Evolutionary conservation across 2,329 filamentous ascomycete species (phyloP).

Genomic region (Penicillium hordei): DNA sequence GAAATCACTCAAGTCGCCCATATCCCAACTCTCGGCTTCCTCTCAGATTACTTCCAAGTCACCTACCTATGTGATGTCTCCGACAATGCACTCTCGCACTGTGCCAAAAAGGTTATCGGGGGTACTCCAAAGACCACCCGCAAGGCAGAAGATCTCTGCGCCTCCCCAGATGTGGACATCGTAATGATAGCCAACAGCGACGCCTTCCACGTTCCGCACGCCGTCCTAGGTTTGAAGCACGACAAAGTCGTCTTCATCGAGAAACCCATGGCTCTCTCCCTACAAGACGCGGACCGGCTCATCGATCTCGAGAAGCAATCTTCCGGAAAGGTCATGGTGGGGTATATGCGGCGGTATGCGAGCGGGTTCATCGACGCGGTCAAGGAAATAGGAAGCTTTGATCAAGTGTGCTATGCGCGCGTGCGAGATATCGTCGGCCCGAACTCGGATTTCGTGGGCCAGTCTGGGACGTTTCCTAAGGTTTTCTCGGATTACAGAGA

Average conservation of each 20-base stretch:
- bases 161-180: conserved; percentile 48
- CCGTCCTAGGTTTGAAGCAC: conserved; percentile 50
- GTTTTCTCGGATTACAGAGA: conserved; percentile 45
- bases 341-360: conserved; percentile 61
- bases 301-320: conserved; percentile 50
- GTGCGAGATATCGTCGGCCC: conserved; percentile 54
- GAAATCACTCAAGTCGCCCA: conserved; percentile 54
- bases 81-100: conserved; percentile 41
- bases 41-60: conserved; percentile 47
- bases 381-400: conserved; percentile 52
- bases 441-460: conserved; percentile 43
- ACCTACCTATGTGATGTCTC: conserved; percentile 57
- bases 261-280: conserved; percentile 55
- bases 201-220: conserved; percentile 52
- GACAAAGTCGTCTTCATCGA: conserved; percentile 59
- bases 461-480: conserved; percentile 35
- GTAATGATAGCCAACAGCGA: conserved; percentile 53
- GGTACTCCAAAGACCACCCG: conserved; percentile 32
- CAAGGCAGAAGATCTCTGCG: conserved; percentile 46
- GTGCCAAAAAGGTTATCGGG: conserved; percentile 31
- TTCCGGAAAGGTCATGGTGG: conserved; percentile 54
- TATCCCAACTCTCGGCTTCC: conserved; percentile 48
- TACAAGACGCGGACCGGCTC: conserved; percentile 47
- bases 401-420: conserved; percentile 54
- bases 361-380: conserved; percentile 54